Base-by-base conservation (phyloP, 2,329 filamentous ascomycete species). In the Metarhizium robertsii region DNA sequence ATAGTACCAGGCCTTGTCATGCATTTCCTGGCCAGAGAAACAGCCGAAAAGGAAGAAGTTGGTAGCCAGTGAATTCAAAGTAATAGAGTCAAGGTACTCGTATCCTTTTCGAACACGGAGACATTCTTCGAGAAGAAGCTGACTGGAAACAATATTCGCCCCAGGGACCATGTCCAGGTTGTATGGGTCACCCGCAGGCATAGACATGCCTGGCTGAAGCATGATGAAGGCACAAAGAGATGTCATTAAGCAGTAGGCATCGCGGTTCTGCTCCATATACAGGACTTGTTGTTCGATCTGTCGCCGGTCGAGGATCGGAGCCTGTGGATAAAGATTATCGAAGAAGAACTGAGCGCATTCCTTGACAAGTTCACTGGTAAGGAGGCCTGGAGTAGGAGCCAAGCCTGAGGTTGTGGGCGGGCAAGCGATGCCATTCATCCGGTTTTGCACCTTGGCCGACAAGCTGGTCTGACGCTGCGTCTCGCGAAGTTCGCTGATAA, bases 41-140 rank as follows among this genome's bases (percentile, higher is more conserved):
- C 85, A 86, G 42, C 81, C 86, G 62, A 89, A 91, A 30, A 92
- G 68, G 67, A 92, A 91, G 69, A 88, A 90, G 54, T 86, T 90
- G n/a, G 86, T 90, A 57, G 85, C 82, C 13, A 89, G 68, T 48
- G 74, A 79, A 62, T 83, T 81, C 57, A 80, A 67, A 8, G 75
- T 80, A 7, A 83, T 77, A 14, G 71, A 72, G 53, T 82, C 80
- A 36, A 80, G 73, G 59, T 83, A 82, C 57, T 86, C 83, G 59
- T 78, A 80, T 25, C 79, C 79, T 65, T 84, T 85, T 55, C 84
- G 78, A 4, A 86, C 82, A n/a, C 81, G 77, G 16, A 85, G 66
- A 1, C 80, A 77, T 68, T 91, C 87, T 51, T 88, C 83, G 59
- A 90, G 73, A 50, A 91, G 73, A 43, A 87, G 71, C 53, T 84